phyloP scores from a whole-genome alignment of 108 stramenopile species.

The Cyclotella sp. region DNA sequence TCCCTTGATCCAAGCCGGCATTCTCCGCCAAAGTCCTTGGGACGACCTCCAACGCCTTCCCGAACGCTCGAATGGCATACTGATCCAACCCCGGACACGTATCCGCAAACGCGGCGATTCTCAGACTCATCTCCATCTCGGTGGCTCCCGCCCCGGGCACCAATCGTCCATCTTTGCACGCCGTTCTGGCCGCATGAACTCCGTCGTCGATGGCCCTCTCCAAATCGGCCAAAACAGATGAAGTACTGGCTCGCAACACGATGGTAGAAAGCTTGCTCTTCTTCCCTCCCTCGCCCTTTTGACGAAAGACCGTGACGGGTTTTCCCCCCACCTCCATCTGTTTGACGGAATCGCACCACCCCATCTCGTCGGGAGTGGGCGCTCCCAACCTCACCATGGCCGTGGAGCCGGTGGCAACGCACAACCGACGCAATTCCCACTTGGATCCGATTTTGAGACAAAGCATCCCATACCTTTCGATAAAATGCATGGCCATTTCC shows the following conservation, averaged over 20 bases:
- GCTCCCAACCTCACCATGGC: conserved; percentile 96
- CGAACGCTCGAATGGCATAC: conserved; percentile 97
- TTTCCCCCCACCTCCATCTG: conserved; percentile 92
- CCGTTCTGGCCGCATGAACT: conserved; percentile 87
- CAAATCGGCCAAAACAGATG: conserved; percentile 92
- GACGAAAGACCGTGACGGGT: conserved; percentile 91
- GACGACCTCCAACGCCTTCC: conserved; percentile 96
- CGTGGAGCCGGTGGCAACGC: conserved; percentile 93
- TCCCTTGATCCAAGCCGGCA: conserved; percentile 92
- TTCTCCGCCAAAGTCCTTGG: conserved; percentile 96
- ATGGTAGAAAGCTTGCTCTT: conserved; percentile 91
- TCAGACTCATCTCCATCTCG: conserved; percentile 92
- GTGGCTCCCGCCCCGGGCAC: conserved; percentile 95
- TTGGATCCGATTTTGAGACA: conserved; percentile 92
- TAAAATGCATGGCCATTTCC: conserved; percentile 97
- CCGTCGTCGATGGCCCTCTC: conserved; percentile 98
- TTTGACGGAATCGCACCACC: conserved; percentile 70
- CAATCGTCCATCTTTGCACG: conserved; percentile 90
- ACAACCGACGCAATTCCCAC: conserved; percentile 98
- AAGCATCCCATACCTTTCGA: conserved; percentile 94
- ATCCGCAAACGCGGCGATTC: conserved; percentile 84
- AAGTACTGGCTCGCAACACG: conserved; percentile 93
- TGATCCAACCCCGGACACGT: conserved; percentile 96
- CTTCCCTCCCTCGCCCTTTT: conserved; percentile 69
- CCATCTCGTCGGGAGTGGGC: conserved; percentile 97